Percentiles rank a stretch among this genome's conserved stretches.
These are phyloP conservation scores for Didymella arachidicola DNA, from an alignment of 2,329 filamentous ascomycete species.

Conservation along the genomic window DNA sequence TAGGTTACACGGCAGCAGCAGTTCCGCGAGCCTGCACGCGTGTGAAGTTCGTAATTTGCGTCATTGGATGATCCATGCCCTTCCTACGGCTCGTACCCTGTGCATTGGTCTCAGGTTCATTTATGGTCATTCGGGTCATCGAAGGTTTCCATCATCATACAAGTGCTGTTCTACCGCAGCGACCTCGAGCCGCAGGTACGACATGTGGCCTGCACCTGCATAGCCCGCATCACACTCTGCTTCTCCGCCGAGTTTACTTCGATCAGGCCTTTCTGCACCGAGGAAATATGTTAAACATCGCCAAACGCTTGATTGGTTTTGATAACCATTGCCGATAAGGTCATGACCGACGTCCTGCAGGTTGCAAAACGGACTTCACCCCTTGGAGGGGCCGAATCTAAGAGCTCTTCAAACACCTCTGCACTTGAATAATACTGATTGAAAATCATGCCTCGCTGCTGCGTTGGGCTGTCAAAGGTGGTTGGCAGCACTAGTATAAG, in stretches of 20 bases:
- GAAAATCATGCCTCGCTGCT: not conserved
- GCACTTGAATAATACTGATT: not conserved
- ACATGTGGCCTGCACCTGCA: constrained; percentile 1
- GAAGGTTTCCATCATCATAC: constrained; percentile 1
- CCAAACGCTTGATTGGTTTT: not conserved
- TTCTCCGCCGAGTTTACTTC: not conserved
- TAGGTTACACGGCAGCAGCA: constrained; percentile 10
- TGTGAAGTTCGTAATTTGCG: constrained; percentile 11
- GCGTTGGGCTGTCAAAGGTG: not conserved
- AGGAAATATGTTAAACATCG: not conserved
- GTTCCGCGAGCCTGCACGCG: constrained; percentile 2
- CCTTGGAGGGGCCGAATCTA: not conserved
- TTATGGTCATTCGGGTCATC: not conserved
- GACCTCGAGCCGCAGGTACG: constrained; percentile 14
- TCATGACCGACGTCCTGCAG: not conserved
- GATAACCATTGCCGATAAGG: not conserved
- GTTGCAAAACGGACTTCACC: not conserved
- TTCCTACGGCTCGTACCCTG: not conserved
- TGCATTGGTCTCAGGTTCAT: constrained; percentile 2
- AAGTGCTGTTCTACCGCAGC: constrained; percentile 2
- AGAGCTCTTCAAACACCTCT: not conserved
- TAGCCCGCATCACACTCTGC: not conserved
- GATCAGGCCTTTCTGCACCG: not conserved
- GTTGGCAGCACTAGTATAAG: not conserved
- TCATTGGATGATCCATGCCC: constrained; percentile 10